phyloP scores from a whole-genome alignment of 805 yeast species.

The Millerozyma miso region DNA sequence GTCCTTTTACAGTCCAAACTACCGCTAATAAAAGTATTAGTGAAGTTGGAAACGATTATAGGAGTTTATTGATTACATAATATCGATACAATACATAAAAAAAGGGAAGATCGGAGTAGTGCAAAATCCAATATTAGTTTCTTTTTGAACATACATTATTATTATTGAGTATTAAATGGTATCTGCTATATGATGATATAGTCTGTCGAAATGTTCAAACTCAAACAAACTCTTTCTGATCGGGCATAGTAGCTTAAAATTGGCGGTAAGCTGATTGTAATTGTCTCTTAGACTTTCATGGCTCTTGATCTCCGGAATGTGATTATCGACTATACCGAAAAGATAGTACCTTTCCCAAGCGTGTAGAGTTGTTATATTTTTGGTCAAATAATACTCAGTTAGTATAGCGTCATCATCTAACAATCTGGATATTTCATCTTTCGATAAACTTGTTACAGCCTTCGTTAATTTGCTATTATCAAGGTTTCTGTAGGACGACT shows the following conservation, averaged over 20 bases:
- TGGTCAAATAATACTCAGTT: constrained; percentile 17
- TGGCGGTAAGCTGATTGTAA: constrained; percentile 12
- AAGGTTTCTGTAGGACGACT: constrained; percentile 7
- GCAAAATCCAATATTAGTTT: too few species aligned
- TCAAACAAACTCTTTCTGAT: constrained; percentile 17
- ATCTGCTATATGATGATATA: constrained; percentile 6
- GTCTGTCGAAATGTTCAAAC: constrained; percentile 15
- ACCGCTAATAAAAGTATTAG: too few species aligned
- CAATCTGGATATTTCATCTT: constrained; percentile 12
- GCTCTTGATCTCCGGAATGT: constrained; percentile 1
- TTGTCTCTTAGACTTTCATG: constrained; percentile 5
- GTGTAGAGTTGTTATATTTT: constrained; percentile 17
- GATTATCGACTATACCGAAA: constrained; percentile 6
- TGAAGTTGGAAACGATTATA: too few species aligned
- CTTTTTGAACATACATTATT: too few species aligned
- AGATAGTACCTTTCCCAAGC: constrained; percentile 13
- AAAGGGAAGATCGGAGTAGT: too few species aligned
- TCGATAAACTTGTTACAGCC: constrained; percentile 9
- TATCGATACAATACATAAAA: too few species aligned
- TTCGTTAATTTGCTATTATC: constrained; percentile 3
- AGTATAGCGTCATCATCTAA: constrained; percentile 15
- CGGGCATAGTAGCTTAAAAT: constrained; percentile 16
- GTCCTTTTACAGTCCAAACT: too few species aligned
- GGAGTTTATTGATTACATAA: neutral
- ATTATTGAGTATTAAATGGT: neutral